These are phyloP conservation scores for Fusarium irregulare DNA, from an alignment of 2,329 filamentous ascomycete species.

Conservation along the genomic window DNA sequence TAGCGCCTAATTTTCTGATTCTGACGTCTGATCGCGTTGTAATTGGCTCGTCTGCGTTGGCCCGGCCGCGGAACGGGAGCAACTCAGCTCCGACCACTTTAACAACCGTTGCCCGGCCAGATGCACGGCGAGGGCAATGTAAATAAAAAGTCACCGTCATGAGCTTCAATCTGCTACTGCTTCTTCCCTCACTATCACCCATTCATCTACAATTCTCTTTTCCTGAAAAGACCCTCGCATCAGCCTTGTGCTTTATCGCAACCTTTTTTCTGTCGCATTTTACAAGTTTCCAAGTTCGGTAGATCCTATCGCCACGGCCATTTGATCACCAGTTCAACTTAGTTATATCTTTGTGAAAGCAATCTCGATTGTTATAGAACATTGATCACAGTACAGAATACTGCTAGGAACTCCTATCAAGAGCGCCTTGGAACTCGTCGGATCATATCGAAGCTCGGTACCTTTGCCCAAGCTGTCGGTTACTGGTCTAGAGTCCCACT, in stretches of 20 bases:
- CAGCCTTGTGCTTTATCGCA: conserved; percentile 40
- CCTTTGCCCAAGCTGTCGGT: conserved; percentile 58
- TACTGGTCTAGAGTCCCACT: conserved; percentile 56
- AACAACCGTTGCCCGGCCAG: conserved; percentile 53
- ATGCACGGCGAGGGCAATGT: conserved; percentile 52
- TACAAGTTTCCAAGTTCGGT: conserved; percentile 53
- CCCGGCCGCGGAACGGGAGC: conserved; percentile 38
- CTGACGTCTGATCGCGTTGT: background rate
- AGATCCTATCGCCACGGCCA: conserved; percentile 62
- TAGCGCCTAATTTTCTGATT: background rate
- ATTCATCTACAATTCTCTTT: conserved; percentile 38
- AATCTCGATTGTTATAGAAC: conserved; percentile 60
- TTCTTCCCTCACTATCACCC: conserved; percentile 44
- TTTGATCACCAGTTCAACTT: conserved; percentile 62
- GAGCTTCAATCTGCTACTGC: conserved; percentile 22
- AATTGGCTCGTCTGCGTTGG: conserved; percentile 34
- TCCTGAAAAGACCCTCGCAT: conserved; percentile 19
- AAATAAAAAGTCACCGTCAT: conserved; percentile 58
- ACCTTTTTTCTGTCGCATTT: conserved; percentile 39
- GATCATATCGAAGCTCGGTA: conserved; percentile 55
- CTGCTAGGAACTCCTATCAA: conserved; percentile 68
- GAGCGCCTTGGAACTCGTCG: conserved; percentile 69
- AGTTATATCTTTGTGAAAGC: conserved; percentile 55
- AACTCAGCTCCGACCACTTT: conserved; percentile 30
- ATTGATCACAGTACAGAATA: conserved; percentile 57